phyloP scores from a whole-genome alignment of 306 rosid species.

The Prosopis cineraria region DNA sequence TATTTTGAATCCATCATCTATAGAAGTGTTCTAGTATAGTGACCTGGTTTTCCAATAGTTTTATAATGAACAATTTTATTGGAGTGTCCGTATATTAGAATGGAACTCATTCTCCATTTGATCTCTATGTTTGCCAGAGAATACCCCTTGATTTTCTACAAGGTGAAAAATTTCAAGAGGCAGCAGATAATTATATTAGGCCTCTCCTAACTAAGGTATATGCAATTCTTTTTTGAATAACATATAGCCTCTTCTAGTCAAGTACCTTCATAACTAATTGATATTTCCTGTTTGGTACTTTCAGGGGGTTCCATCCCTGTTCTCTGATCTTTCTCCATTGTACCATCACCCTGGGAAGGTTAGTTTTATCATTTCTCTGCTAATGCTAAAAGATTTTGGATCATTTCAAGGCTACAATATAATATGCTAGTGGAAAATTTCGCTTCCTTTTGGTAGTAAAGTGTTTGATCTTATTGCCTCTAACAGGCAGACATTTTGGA shows the following conservation, averaged over 20 bases:
- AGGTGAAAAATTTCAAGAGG: slow-evolving; percentile 80
- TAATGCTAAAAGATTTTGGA: slow-evolving; percentile 1
- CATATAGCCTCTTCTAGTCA: slow-evolving; percentile 21
- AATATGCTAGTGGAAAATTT: neutral
- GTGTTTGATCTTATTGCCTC: slow-evolving; percentile 18
- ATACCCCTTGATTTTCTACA: slow-evolving; percentile 96
- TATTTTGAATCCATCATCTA: slow-evolving; percentile 13
- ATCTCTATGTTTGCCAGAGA: slow-evolving; percentile 59
- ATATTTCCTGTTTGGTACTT: slow-evolving; percentile 39
- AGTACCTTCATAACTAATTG: slow-evolving; percentile 25
- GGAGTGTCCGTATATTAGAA: neutral
- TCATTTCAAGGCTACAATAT: neutral
- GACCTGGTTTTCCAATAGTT: slow-evolving; percentile 5
- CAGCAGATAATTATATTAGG: slow-evolving; percentile 84
- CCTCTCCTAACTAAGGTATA: slow-evolving; percentile 93
- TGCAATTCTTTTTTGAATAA: slow-evolving; percentile 21
- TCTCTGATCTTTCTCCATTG: slow-evolving; percentile 92
- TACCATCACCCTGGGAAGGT: slow-evolving; percentile 96
- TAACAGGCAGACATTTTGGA: slow-evolving; percentile 94
- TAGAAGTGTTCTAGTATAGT: neutral
- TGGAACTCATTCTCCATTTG: slow-evolving; percentile 22
- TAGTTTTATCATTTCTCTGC: slow-evolving; percentile 37
- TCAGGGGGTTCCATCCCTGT: slow-evolving; percentile 97
- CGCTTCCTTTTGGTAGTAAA: slow-evolving; percentile 25
- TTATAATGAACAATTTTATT: neutral